phyloP scores from a whole-genome alignment of 208 protist genomes.

The Balamuthia mandrillaris region DNA sequence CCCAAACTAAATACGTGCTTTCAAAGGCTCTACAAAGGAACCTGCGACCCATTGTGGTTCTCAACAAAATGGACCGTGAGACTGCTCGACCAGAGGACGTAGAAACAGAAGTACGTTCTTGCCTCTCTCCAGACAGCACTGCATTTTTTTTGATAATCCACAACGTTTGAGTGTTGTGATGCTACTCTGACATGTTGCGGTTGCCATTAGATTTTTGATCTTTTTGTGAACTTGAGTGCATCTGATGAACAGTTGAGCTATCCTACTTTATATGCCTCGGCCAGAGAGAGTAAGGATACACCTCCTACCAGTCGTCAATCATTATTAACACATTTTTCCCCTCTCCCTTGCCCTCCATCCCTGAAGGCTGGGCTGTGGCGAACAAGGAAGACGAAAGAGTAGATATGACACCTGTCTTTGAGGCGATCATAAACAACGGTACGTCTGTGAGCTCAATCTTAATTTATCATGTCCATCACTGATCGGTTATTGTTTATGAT shows the following conservation, averaged over 20 bases:
- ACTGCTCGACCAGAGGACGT: slow-evolving; percentile 85
- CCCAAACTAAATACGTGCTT: slow-evolving; percentile 95
- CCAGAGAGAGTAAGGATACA: no score
- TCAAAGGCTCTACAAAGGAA: slow-evolving; percentile 90
- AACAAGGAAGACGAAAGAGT: slow-evolving; percentile 57
- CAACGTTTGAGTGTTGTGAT: no score
- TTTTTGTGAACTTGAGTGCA: slow-evolving; percentile 89
- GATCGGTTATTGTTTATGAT: neutral
- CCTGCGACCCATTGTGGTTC: slow-evolving; percentile 91
- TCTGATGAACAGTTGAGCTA: slow-evolving; percentile 91
- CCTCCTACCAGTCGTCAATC: no score
- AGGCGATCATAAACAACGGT: slow-evolving; percentile 86
- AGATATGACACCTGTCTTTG: slow-evolving; percentile 81
- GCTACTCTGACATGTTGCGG: no score
- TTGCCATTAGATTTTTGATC: slow-evolving; percentile 87
- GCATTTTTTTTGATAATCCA: no score
- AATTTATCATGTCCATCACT: no score
- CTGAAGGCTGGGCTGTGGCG: slow-evolving; percentile 81
- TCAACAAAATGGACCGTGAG: slow-evolving; percentile 95
- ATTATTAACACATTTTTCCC: no score
- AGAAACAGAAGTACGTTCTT: slow-evolving; percentile 71
- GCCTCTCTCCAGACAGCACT: neutral
- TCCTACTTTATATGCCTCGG: slow-evolving; percentile 90
- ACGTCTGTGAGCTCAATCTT: slow-evolving; percentile 37
- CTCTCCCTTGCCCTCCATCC: no score